Conservation (phyloP, 2,329 filamentous ascomycete genomes). For the Aotearoamyces nothofagi region DNA sequence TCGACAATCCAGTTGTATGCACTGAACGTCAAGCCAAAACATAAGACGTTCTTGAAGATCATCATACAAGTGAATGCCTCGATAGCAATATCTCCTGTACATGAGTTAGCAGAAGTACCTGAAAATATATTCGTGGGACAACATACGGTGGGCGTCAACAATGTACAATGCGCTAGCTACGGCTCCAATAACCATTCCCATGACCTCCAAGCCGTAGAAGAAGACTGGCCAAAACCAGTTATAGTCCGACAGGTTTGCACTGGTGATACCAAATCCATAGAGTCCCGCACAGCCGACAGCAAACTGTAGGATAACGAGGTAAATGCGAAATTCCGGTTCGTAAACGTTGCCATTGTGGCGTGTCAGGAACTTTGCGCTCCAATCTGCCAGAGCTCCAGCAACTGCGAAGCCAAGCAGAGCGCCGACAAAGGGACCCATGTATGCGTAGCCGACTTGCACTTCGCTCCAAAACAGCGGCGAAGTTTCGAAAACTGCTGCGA, state of each 20-base stretch:
- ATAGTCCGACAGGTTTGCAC: constrained; percentile 45
- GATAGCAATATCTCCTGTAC: constrained; percentile 59
- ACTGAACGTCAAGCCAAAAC: constrained; percentile 69
- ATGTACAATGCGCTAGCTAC: constrained; percentile 74
- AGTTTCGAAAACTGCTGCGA: constrained; percentile 69
- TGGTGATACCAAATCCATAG: constrained; percentile 71
- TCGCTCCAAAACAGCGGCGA: constrained; percentile 72
- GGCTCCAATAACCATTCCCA: constrained; percentile 78
- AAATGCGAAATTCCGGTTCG: constrained; percentile 79
- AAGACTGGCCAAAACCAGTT: constrained; percentile 56
- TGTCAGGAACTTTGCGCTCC: constrained; percentile 54
- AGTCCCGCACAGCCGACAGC: constrained; percentile 64
- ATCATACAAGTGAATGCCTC: constrained; percentile 83
- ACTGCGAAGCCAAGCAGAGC: constrained; percentile 63
- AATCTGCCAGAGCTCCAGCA: constrained; percentile 62
- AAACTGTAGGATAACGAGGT: constrained; percentile 71
- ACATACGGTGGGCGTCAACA: constrained; percentile 78
- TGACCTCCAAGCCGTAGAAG: constrained; percentile 72
- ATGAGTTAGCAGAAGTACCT: not conserved
- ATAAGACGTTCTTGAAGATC: constrained; percentile 92
- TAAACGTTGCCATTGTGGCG: constrained; percentile 65
- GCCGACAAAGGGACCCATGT: constrained; percentile 74
- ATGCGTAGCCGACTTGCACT: constrained; percentile 71
- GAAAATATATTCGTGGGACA: not conserved
- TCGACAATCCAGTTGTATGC: constrained; percentile 70